Conservation (phyloP, 176 grass and related monocot species). For the Alopecurus myosuroides region DNA sequence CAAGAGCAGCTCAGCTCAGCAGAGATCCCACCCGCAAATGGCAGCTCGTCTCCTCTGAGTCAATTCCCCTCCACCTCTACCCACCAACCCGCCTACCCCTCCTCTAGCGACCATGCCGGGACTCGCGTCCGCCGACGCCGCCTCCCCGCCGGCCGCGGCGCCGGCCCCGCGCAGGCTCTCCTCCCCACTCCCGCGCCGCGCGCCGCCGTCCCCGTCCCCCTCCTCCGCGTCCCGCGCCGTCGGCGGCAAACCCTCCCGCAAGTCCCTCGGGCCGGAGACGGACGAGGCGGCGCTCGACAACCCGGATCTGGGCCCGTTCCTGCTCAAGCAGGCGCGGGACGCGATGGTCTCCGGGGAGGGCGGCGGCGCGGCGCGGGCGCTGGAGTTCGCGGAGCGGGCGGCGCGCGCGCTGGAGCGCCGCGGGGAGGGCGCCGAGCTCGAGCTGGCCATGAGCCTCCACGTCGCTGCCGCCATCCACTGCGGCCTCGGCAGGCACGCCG, state of each 20-base stretch:
- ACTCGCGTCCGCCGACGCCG: conserved; percentile 23
- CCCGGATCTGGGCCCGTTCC: conserved; percentile 98
- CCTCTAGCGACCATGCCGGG: conserved; percentile 20
- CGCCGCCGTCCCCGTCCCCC: conserved; percentile 43
- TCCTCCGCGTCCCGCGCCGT: conserved; percentile 33
- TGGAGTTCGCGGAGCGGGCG: conserved; percentile 86
- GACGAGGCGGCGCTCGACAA: conserved; percentile 83
- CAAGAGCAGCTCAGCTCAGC: neutral
- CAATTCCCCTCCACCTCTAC: neutral
- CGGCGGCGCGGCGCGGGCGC: conserved; percentile 69
- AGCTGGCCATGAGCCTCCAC: conserved; percentile 98
- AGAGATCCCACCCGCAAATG: neutral
- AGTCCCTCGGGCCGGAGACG: neutral
- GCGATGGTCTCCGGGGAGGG: conserved; percentile 78
- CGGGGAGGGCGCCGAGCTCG: conserved; percentile 79
- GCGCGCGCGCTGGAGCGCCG: conserved; percentile 72
- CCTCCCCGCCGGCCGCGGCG: conserved; percentile 26
- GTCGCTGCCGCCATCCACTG: conserved; percentile 96
- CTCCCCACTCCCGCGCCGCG: conserved; percentile 38
- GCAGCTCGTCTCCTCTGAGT: neutral
- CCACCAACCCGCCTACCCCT: neutral
- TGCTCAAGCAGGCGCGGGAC: conserved; percentile 87
- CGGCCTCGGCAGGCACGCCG: conserved; percentile 60
- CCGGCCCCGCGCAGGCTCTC: conserved; percentile 44
- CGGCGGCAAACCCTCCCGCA: conserved; percentile 33